Evolutionary conservation across 1,284 basidiomycete species (phyloP), one percentile per base, ranked within the genome.

Genomic region (Hemileia vastatrix): DNA sequence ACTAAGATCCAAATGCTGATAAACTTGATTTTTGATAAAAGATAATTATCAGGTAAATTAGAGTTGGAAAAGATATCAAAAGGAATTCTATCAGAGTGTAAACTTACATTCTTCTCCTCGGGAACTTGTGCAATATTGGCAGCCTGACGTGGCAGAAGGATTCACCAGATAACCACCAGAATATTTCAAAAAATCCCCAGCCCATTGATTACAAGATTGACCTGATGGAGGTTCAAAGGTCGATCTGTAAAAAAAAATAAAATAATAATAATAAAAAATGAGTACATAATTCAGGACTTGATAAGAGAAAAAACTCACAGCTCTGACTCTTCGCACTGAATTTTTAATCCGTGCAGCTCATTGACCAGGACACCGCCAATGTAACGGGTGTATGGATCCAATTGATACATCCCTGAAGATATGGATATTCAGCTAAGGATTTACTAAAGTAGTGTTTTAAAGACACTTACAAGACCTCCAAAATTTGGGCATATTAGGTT

Each of bases 381-480:
- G 15, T 84, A 80, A 31, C 86, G 82, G 1, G 86, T 89, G 77
- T 84, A 90, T 1, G 77, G 78, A 68, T 78, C 75, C 18, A 75
- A 65, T 54, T 68, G 64, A 57, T 71, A 66, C 66, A 72, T 55
- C 51, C 61, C 51, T 57, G 59, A 61, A 64, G 32, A 32, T n/a
- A 6, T 54, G 21, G 54, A 57, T 58, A 51, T 57, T 47, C 23
- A 63, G 32, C 27, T 60, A 40, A n/a, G n/a, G n/a, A n/a, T n/a
- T n/a, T n/a, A n/a, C n/a, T n/a, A 52, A 60, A 0, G 84, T 84
- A 45, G 80, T 79, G 6, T 58, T 56, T 18, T 87, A 76, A 65
- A 84, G 78, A 75, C 88, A 89, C 48, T 88, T 74, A 86, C 88
- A 91, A 15, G 79, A 78, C 65, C 82, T 77, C 85, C 87, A 91